phyloP scores from a whole-genome alignment of 2,329 filamentous ascomycete genomes.

The Fusarium sp. region DNA sequence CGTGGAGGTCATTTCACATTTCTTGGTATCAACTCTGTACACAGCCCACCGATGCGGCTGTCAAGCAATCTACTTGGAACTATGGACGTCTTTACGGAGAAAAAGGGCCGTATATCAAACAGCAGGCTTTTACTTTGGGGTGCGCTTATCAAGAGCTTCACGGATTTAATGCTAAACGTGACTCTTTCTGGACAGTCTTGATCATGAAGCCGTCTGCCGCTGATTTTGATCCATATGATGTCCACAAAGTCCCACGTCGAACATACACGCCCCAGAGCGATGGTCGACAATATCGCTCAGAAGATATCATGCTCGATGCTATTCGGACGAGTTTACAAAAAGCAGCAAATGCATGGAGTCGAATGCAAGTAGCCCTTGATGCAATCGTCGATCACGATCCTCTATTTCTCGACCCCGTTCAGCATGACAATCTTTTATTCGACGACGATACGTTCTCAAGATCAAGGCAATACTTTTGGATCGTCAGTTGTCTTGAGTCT shows the following conservation, averaged over 20 bases:
- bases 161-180: rapidly evolving
- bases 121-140: neutral
- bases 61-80: neutral
- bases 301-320: neutral
- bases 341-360: neutral
- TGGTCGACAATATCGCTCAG: neutral
- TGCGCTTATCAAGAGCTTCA: neutral
- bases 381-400: neutral
- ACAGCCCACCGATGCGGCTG: neutral
- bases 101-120: neutral
- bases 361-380: neutral
- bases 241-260: neutral
- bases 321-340: neutral
- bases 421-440: conserved; percentile 4
- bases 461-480: conserved; percentile 4
- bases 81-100: neutral
- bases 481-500: conserved; percentile 1
- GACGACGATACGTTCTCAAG: conserved; percentile 5
- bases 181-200: neutral
- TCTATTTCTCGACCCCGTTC: neutral
- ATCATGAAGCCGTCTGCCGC: neutral
- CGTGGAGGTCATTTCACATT: neutral
- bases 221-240: neutral
- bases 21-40: conserved; percentile 5
- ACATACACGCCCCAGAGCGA: neutral